Conservation (phyloP, 495 filamentous ascomycete genomes). For the Podospora anserina region DNA sequence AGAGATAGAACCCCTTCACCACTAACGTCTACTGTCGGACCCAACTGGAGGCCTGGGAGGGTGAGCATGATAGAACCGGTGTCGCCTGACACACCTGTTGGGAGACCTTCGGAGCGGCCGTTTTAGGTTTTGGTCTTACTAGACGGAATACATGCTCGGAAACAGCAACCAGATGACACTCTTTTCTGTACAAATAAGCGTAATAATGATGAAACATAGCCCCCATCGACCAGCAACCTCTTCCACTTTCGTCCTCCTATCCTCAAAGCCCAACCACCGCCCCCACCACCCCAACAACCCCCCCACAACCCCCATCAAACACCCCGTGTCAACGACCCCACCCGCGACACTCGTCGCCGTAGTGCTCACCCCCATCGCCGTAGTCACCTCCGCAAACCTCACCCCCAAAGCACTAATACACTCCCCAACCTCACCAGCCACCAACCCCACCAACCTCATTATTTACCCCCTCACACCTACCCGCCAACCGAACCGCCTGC, state of each 20-base stretch:
- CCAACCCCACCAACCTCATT: background rate
- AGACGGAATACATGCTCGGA: background rate
- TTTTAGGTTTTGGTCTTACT: background rate
- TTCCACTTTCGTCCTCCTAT: no score
- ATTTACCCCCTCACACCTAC: background rate
- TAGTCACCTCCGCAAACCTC: background rate
- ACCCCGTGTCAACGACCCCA: background rate
- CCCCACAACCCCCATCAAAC: background rate
- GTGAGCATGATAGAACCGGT: background rate
- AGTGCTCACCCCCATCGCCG: background rate
- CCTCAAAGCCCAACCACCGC: background rate
- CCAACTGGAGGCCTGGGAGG: constrained; percentile 1
- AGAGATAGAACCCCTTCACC: background rate
- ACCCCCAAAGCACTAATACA: background rate
- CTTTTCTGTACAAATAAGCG: no score
- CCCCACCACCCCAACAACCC: background rate
- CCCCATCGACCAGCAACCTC: no score
- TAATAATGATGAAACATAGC: no score
- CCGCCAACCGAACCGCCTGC: background rate
- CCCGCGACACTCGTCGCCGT: background rate
- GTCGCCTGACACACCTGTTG: background rate
- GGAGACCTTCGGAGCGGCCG: background rate
- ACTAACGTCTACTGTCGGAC: background rate
- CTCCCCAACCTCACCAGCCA: background rate
- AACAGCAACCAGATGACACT: background rate